Evolutionary conservation across 2,329 filamentous ascomycete genomes (phyloP).

Genomic region (Trichoderma atrobrunneum): DNA sequence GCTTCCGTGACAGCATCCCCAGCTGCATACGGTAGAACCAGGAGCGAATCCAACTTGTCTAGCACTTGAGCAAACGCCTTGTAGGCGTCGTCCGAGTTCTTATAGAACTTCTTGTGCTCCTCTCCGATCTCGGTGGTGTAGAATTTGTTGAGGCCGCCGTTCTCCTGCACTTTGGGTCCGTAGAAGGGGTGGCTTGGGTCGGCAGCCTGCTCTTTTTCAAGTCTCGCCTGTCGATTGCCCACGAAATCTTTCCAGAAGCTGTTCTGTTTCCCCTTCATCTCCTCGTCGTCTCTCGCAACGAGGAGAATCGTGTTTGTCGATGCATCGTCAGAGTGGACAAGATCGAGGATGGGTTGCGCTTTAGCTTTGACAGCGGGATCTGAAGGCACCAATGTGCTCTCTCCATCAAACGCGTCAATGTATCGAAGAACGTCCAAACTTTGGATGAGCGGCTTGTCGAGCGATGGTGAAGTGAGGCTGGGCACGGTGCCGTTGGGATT

Average conservation of each 20-base stretch:
- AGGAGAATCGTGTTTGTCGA: slow-evolving; percentile 23
- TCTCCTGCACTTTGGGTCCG: slow-evolving; percentile 21
- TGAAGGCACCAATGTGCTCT: slow-evolving; percentile 9
- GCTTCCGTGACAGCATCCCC: slow-evolving; percentile 22
- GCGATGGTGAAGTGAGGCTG: slow-evolving; percentile 19
- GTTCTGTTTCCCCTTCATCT: background rate
- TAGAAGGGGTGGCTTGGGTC: slow-evolving; percentile 23
- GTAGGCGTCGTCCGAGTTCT: slow-evolving; percentile 2
- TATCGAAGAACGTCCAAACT: slow-evolving; percentile 22
- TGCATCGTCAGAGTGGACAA: slow-evolving; percentile 20
- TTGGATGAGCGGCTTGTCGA: slow-evolving; percentile 19
- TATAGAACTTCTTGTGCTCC: slow-evolving; percentile 19
- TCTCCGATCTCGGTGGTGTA: slow-evolving; percentile 16
- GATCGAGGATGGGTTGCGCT: slow-evolving; percentile 20
- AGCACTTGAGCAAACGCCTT: slow-evolving; percentile 18
- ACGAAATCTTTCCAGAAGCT: slow-evolving; percentile 16
- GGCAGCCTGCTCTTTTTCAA: slow-evolving; percentile 20
- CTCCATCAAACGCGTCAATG: slow-evolving; percentile 11
- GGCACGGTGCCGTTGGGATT: slow-evolving; percentile 24
- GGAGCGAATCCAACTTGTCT: slow-evolving; percentile 20
- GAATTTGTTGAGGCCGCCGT: slow-evolving; percentile 10
- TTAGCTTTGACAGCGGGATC: slow-evolving; percentile 9
- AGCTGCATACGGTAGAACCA: slow-evolving; percentile 23
- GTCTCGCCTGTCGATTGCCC: slow-evolving; percentile 17
- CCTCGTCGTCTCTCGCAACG: slow-evolving; percentile 13